Evolutionary conservation across 345 rosid species (phyloP).

Genomic region (Nephelium lappaceum): DNA sequence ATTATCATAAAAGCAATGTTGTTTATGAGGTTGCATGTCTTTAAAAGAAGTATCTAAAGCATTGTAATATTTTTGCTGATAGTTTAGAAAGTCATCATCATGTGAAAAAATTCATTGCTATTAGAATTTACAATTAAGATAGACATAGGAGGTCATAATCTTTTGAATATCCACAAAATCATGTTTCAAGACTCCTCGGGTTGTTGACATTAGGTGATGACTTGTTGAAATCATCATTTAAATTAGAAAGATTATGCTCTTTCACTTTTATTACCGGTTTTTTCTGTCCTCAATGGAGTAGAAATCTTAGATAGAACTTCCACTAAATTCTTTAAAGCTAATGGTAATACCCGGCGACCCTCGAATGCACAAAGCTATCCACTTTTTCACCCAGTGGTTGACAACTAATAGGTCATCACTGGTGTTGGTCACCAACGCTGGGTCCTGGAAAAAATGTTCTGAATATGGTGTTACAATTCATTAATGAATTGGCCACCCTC

Average conservation of each 20-base stretch:
- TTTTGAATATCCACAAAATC: no score
- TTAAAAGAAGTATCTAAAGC: neutral
- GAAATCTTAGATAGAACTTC: neutral
- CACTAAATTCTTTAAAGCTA: neutral
- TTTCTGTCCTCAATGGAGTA: neutral
- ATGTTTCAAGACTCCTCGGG: neutral
- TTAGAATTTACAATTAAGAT: neutral
- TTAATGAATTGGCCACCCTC: neutral
- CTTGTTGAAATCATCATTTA: neutral
- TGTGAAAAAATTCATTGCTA: neutral
- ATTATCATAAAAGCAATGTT: neutral
- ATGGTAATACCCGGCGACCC: no score
- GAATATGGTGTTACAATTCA: neutral
- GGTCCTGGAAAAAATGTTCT: neutral
- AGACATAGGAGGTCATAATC: neutral
- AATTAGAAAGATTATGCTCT: neutral
- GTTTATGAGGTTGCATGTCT: neutral
- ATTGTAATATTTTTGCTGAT: neutral
- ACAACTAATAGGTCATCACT: no score
- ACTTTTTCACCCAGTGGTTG: no score
- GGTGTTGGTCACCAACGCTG: no score
- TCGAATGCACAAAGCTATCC: neutral
- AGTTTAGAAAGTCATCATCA: neutral
- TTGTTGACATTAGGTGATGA: neutral
- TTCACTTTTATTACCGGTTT: neutral